Conservation (phyloP, 1,139 yeast genomes). For the Geotrichum bryndzae region DNA sequence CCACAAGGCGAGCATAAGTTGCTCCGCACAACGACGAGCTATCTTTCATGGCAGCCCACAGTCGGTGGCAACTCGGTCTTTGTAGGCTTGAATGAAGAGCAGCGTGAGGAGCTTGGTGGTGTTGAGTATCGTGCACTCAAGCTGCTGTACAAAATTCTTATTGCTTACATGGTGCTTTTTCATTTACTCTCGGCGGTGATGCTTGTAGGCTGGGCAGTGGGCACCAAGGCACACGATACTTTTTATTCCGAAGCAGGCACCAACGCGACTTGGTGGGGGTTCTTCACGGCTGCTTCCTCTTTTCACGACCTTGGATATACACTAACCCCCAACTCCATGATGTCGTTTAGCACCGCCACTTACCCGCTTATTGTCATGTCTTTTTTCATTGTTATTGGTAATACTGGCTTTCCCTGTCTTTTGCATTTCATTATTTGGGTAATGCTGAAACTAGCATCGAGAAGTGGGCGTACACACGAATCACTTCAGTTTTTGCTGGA, state of each 20-base stretch:
- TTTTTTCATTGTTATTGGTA: slow-evolving; percentile 77
- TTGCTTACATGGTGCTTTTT: slow-evolving; percentile 67
- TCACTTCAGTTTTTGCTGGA: slow-evolving; percentile 81
- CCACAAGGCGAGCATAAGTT: slow-evolving; percentile 3
- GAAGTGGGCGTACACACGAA: slow-evolving; percentile 47
- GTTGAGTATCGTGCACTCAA: slow-evolving; percentile 90
- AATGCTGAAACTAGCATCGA: slow-evolving; percentile 59
- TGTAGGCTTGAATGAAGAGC: slow-evolving; percentile 70
- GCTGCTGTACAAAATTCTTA: slow-evolving; percentile 59
- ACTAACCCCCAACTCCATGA: slow-evolving; percentile 72
- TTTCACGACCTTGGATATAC: slow-evolving; percentile 84
- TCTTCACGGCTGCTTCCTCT: slow-evolving; percentile 69
- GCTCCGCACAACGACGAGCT: slow-evolving; percentile 31
- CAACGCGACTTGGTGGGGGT: slow-evolving; percentile 86
- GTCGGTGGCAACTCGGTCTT: slow-evolving; percentile 92
- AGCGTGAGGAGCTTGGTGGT: slow-evolving; percentile 92
- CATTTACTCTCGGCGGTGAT: slow-evolving; percentile 55
- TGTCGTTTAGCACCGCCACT: slow-evolving; percentile 52
- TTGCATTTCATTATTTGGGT: slow-evolving; percentile 78
- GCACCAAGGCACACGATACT: slow-evolving; percentile 40
- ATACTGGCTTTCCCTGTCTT: slow-evolving; percentile 85
- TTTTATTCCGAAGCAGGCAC: slow-evolving; percentile 42
- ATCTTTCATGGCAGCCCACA: slow-evolving; percentile 85
- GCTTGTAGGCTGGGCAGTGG: slow-evolving; percentile 59
- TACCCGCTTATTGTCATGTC: slow-evolving; percentile 58